A percentile compares a stretch with the other conserved stretches of the same genome.
Evolutionary conservation across 106 monocot species (phyloP).

Genomic region (Dendrobium officinale): DNA sequence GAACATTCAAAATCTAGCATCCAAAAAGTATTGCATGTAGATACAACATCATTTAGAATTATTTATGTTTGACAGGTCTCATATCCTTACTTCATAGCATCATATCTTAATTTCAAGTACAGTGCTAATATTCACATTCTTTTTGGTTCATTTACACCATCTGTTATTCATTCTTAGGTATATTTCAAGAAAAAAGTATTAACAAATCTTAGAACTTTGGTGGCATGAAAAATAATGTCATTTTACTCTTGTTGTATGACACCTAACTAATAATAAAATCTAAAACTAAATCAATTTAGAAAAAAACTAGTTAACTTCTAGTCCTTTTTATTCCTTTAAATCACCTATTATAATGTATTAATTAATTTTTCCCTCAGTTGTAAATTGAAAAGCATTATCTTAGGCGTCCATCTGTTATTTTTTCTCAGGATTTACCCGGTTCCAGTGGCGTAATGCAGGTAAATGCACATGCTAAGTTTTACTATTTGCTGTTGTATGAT

Average conservation of each 20-base stretch:
- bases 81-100: too few relatives aligned
- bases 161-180: background rate
- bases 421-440: slow-evolving; percentile 81
- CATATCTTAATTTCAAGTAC: too few relatives aligned
- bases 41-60: too few relatives aligned
- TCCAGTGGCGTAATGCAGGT: slow-evolving; percentile 99
- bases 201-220: background rate
- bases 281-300: background rate
- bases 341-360: background rate
- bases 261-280: background rate
- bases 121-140: background rate
- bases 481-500: background rate
- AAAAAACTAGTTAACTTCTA: too few relatives aligned
- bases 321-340: too few relatives aligned
- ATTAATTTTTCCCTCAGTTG: background rate
- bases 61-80: too few relatives aligned
- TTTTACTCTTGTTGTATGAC: background rate
- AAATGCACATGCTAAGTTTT: slow-evolving; percentile 14
- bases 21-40: too few relatives aligned
- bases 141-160: background rate
- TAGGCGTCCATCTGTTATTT: background rate
- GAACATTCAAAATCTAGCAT: too few relatives aligned
- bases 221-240: background rate
- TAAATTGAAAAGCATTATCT: too few relatives aligned
- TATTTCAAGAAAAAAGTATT: background rate